Evolutionary conservation across 768 basidiomycete species (phyloP), one percentile per base, ranked within the genome.

Genomic region (Phlebiopsis gigantea): DNA sequence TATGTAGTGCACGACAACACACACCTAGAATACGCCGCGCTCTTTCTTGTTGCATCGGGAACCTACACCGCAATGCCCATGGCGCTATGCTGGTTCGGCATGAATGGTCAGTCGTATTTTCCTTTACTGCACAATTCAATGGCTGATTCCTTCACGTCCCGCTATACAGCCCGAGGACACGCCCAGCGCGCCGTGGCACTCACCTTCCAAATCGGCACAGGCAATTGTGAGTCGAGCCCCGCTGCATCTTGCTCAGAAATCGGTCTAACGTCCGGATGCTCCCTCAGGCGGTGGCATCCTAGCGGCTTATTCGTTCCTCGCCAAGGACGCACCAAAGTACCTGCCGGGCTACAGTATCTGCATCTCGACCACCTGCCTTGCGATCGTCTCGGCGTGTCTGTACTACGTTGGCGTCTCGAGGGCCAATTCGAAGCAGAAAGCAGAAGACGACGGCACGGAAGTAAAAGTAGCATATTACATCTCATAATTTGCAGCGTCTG

Each of bases 241-340:
- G 43, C 21, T 22, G 19, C 19, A 19, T 45, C 5, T 21, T 45
- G 2, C 2, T 15, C n/a, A 45, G n/a, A 19, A 39, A 54, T 8
- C 7, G 5, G 57, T 24, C 34, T 42, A 28, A n/a, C n/a, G n/a
- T n/a, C n/a, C n/a, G n/a, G n/a, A n/a, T n/a, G n/a, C n/a, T n/a
- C n/a, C n/a, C 29, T n/a, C 42, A 66, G 65, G 65, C 42, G 66
- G 66, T 6, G 66, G 63, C 10, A 64, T 67, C 51, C 62, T 67
- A 19, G 58, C 66, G 3, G 62, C 61, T 2, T 67, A 61, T 31
- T 25, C 56, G 1, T 66, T 67, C 66, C 59, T 65, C 25, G 57
- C 60, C 10, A 60, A 64, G 44, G 66, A 67, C 50, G 62, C 66
- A 12, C 65, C 65, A 9, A 31, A 56, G 22, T 67, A 62, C 59